Base-by-base conservation (phyloP, 192 early-diverging fungal genomes). In the Coemansia sp. region DNA sequence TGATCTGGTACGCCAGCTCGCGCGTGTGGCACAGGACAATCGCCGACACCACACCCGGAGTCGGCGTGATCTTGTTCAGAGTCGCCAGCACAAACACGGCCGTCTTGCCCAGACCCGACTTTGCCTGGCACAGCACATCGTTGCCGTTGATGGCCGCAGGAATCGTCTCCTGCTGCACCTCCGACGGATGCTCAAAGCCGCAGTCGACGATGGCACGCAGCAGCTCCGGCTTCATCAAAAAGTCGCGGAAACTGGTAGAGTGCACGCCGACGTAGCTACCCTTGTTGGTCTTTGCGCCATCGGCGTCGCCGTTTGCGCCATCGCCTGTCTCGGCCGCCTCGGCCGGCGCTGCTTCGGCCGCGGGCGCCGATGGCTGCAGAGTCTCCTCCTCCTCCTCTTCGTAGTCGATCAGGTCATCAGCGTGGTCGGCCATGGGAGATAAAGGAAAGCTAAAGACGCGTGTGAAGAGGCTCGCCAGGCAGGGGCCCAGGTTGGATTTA, bases 151-250 rank as follows among this genome's bases (percentile, higher is more conserved):
- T 92, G 28, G 95, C 90, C 51, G 94, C 93, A 32, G 95, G 93
- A 56, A 98, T 95, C 60, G 90, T 94, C 72, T 96, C 92, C 67
- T 98, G 95, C 77, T 98, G 95, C 21, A 98, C 95, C 81, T 98
- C 92, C 44, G 89, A 92, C 32, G 95, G 95, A 78, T 98, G 95
- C 78, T 98, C 95, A 58, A 98, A 98, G 78, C 95, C 95, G 53
- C 93, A 98, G 74, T 98, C 95, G 18, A 87, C 90, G 54, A 96
- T 98, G 46, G 92, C 88, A 38, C 92, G 84, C 37, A 92, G 58
- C 26, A 98, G 77, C 67, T 98, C 95, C 5, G 95, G 93, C 82
- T 94, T 94, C 66, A 98, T 81, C 50, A 98, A 64, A 58, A 98
- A 96, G 66, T 98, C 95, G 64, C 90, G 79, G 86, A 98, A 98